Evolutionary conservation across 2,329 filamentous ascomycete genomes (phyloP).

Genomic region (Parastagonospora nodorum): DNA sequence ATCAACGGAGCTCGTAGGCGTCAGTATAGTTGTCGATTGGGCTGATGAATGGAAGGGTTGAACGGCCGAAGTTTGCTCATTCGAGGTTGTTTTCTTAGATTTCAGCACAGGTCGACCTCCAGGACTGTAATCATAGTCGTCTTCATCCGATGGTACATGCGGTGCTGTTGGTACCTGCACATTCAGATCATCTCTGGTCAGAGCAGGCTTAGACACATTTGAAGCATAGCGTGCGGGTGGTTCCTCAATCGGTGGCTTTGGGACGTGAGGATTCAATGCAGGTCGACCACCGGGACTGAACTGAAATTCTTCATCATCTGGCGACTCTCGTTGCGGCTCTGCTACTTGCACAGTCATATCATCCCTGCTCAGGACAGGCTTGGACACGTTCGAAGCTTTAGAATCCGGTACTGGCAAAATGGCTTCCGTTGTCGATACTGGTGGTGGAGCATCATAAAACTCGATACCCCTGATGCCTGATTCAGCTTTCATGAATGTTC

Average conservation of each 20-base stretch:
- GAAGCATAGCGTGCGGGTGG: background rate
- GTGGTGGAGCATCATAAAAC: constrained; percentile 39
- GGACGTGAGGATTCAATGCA: constrained; percentile 34
- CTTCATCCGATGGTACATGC: constrained; percentile 10
- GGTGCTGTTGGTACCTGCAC: constrained; percentile 17
- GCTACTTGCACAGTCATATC: constrained; percentile 28
- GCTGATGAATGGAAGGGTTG: constrained; percentile 25
- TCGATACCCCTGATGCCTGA: constrained; percentile 50
- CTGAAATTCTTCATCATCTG: constrained; percentile 32
- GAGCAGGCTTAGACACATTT: background rate
- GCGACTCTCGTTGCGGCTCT: background rate
- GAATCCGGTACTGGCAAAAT: background rate
- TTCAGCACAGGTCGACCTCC: constrained; percentile 57
- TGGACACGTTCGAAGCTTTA: background rate
- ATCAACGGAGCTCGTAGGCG: constrained; percentile 42
- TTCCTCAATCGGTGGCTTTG: no score
- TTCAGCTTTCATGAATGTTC: constrained; percentile 51
- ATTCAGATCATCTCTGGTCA: constrained; percentile 20
- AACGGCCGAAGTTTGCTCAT: constrained; percentile 12
- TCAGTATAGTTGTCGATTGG: constrained; percentile 38
- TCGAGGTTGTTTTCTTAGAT: constrained; percentile 7
- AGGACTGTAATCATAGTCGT: constrained; percentile 54
- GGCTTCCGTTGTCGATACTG: constrained; percentile 4
- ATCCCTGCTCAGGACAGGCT: constrained; percentile 3
- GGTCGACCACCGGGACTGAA: constrained; percentile 62